A percentile compares a stretch with the other conserved stretches of the same genome.
These are phyloP conservation scores for Coemansia asiatica DNA, from an alignment of 192 early-diverging fungal genomes.

Conservation along the genomic window DNA sequence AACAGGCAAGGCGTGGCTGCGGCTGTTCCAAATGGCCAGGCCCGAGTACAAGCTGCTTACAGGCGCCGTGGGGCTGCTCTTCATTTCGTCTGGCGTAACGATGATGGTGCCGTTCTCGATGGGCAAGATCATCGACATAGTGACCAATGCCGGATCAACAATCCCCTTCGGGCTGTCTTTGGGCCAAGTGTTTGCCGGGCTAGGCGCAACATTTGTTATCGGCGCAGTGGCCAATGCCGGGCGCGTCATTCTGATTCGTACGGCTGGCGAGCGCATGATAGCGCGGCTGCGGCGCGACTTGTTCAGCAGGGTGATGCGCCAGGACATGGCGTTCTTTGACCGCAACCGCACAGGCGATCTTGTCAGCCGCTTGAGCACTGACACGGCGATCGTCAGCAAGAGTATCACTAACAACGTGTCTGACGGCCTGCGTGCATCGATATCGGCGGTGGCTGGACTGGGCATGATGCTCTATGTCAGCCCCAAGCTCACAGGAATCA, in stretches of 20 bases:
- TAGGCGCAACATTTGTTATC: constrained; percentile 56
- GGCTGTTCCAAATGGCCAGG: constrained; percentile 45
- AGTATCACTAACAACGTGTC: constrained; percentile 72
- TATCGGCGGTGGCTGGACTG: constrained; percentile 61
- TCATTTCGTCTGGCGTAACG: constrained; percentile 63
- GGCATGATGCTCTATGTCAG: constrained; percentile 71
- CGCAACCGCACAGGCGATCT: constrained; percentile 69
- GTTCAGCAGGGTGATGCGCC: constrained; percentile 58
- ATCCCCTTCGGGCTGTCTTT: constrained; percentile 57
- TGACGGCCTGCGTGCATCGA: constrained; percentile 66
- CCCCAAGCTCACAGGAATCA: constrained; percentile 65
- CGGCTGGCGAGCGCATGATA: constrained; percentile 62
- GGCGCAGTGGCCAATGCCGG: constrained; percentile 61
- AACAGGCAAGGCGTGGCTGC: constrained; percentile 44
- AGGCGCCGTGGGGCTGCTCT: constrained; percentile 58
- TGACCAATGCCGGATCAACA: constrained; percentile 49
- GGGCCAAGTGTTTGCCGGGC: constrained; percentile 56
- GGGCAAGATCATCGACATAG: constrained; percentile 69
- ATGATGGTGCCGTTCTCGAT: constrained; percentile 69
- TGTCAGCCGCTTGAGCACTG: constrained; percentile 73
- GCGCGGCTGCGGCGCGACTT: constrained; percentile 54
- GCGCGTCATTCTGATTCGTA: constrained; percentile 60
- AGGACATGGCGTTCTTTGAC: constrained; percentile 68
- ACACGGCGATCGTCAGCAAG: constrained; percentile 75
- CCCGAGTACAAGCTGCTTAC: constrained; percentile 52